A percentile compares a stretch with the other conserved stretches of the same genome.
phyloP scores from a whole-genome alignment of 108 stramenopile species.

The Cyclostephanos tholiformis region DNA sequence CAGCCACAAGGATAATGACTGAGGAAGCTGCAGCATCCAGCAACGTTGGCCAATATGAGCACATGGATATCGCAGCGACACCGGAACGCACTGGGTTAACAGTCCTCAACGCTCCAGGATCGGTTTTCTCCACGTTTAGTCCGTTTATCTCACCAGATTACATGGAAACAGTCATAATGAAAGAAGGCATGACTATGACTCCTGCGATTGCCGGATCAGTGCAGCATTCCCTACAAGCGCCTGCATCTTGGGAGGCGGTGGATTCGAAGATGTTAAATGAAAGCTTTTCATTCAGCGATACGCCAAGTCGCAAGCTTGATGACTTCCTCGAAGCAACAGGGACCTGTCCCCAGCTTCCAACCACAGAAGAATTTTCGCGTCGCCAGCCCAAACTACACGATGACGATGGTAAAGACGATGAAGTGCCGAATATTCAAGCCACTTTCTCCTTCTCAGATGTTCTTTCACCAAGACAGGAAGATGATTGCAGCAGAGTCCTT shows the following conservation, averaged over 20 bases:
- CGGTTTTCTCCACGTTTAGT: conserved; percentile 32
- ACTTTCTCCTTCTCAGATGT: conserved; percentile 45
- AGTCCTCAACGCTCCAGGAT: conserved; percentile 8
- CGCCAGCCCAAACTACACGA: conserved; percentile 1
- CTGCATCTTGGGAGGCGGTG: conserved; percentile 21
- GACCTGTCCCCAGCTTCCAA: conserved; percentile 23
- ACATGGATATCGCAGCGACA: conserved; percentile 6
- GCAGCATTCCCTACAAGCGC: conserved; percentile 13
- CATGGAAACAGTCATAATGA: conserved; percentile 16
- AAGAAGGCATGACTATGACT: conserved; percentile 33
- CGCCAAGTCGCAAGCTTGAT: conserved; percentile 31
- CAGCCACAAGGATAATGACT: conserved; percentile 15
- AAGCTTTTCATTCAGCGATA: conserved; percentile 23
- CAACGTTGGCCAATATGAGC: neutral
- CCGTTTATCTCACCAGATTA: conserved; percentile 41
- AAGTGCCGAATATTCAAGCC: conserved; percentile 12
- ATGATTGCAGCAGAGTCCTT: conserved; percentile 13
- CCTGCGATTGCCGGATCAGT: conserved; percentile 24
- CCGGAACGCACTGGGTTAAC: conserved; percentile 4
- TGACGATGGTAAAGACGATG: conserved; percentile 10
- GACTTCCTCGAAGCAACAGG: conserved; percentile 24
- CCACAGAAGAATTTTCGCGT: conserved; percentile 29
- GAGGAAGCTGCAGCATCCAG: neutral
- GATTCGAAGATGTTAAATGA: conserved; percentile 34
- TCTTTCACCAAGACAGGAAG: conserved; percentile 30